Evolutionary conservation across 1,139 yeast genomes (phyloP), one percentile per base, ranked within the genome.

Genomic region (Candida neerlandica): DNA sequence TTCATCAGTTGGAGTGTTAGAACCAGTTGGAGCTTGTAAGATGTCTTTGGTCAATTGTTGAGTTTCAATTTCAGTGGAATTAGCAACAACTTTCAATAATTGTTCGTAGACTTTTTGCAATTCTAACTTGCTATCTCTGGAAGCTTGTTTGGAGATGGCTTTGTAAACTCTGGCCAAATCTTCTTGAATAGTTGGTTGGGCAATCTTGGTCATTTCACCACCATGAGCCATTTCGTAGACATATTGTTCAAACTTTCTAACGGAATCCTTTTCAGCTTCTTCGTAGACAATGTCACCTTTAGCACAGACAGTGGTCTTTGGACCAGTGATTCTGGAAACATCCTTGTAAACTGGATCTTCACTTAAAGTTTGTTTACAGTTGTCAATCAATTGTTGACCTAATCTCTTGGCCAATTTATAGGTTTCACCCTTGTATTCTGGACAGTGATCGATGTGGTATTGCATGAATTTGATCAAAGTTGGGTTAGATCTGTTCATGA

Each of bases 161-260:
- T 85, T 84, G 80, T 90, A 91, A 56, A 90, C 89, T 66, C 86
- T 82, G 45, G 91, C 84, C 67, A 91, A 81, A 70, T 90, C 97
- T 66, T 90, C 94, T 60, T 84, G 84, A 63, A 88, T 85, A 46
- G 96, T 82, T 63, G 94, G 90, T 65, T 84, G 84, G 33, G 71
- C 65, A 52, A 72, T 75, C 62, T 78, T 84, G 56, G 98, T 89
- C 67, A 89, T 75, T 58, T 84, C 84, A 61, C 96, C 94, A 73
- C 99, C 99, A 64, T 84, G 86, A 48, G 98, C 96, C 98, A 94
- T 92, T 71, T 90, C 97, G 66, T 85, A 82, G 58, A 94, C 98
- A 66, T 94, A 94, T 69, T 92, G 96, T 73, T 95, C 97, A 57
- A 94, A 82, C 70, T 94, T 94, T 74, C 98, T 86, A 57, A 92